These are phyloP conservation scores for Botryobasidium botryosum DNA, from an alignment of 768 basidiomycete genomes.

Conservation along the genomic window DNA sequence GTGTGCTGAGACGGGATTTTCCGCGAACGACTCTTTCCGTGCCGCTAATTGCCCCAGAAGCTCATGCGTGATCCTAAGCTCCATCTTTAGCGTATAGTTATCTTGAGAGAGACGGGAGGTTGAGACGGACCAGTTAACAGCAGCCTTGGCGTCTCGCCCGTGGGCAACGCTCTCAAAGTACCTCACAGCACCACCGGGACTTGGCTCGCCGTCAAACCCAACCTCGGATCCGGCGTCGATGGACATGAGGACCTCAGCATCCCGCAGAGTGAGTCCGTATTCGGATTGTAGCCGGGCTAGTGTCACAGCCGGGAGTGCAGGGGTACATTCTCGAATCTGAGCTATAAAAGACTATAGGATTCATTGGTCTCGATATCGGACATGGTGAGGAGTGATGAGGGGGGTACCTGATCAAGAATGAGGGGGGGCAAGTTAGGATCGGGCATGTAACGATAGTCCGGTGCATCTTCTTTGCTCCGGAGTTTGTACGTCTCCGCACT, in stretches of 20 bases:
- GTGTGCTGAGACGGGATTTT: constrained; percentile 39
- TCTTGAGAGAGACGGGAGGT: not conserved
- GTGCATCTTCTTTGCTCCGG: constrained; percentile 82
- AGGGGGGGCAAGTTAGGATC: constrained; percentile 83
- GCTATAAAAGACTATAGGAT: constrained; percentile 43
- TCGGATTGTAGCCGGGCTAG: constrained; percentile 33
- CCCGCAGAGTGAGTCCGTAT: constrained; percentile 39
- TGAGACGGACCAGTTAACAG: constrained; percentile 62
- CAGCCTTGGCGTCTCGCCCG: constrained; percentile 46
- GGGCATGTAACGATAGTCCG: constrained; percentile 97
- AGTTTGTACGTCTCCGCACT: constrained; percentile 66
- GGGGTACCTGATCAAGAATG: constrained; percentile 16
- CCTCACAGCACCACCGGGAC: constrained; percentile 34
- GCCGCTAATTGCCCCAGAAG: constrained; percentile 61
- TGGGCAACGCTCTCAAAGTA: constrained; percentile 65
- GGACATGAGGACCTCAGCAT: constrained; percentile 58
- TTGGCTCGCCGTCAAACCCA: constrained; percentile 38
- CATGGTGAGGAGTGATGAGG: not conserved
- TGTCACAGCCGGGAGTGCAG: constrained; percentile 57
- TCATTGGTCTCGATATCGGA: not conserved
- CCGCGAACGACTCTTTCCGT: constrained; percentile 35
- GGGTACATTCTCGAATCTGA: constrained; percentile 35
- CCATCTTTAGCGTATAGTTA: not conserved
- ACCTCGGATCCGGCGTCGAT: constrained; percentile 52
- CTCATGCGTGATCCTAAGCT: constrained; percentile 70